Conservation (phyloP, 1,284 basidiomycete species). For the Trichosporon faecale region DNA sequence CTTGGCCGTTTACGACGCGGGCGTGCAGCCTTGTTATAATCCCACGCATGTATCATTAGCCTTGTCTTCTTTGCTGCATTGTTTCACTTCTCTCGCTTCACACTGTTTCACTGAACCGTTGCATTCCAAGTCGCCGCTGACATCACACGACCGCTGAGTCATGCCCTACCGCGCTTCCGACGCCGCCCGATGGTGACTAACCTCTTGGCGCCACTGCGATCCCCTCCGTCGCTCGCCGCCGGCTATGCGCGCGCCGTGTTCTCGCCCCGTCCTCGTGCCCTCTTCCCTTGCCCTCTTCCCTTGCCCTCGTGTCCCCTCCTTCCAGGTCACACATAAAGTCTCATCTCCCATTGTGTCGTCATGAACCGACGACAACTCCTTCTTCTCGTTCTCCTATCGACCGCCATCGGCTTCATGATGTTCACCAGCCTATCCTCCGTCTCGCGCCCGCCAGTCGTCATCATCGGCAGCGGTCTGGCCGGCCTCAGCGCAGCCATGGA, state of each 20-base stretch:
- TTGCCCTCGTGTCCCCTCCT: neutral
- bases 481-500: constrained; percentile 18
- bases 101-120: too few relatives aligned
- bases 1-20: too few relatives aligned
- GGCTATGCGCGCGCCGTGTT: neutral
- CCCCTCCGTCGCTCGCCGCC: neutral
- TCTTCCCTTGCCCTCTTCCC: neutral
- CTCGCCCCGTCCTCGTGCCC: neutral
- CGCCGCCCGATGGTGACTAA: constrained; percentile 2
- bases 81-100: too few relatives aligned
- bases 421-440: neutral
- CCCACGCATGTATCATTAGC: neutral
- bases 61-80: neutral
- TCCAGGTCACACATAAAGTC: neutral
- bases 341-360: neutral
- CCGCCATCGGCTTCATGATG: constrained; percentile 1
- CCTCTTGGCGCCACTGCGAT: neutral
- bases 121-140: too few relatives aligned
- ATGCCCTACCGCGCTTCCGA: neutral
- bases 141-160: neutral
- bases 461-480: constrained; percentile 21
- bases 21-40: too few relatives aligned
- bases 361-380: neutral
- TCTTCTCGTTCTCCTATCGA: neutral
- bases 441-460: constrained; percentile 15